Evolutionary conservation across 2,329 filamentous ascomycete species (phyloP), one percentile per base, ranked within the genome.

Genomic region (Aspergillus tamarii): DNA sequence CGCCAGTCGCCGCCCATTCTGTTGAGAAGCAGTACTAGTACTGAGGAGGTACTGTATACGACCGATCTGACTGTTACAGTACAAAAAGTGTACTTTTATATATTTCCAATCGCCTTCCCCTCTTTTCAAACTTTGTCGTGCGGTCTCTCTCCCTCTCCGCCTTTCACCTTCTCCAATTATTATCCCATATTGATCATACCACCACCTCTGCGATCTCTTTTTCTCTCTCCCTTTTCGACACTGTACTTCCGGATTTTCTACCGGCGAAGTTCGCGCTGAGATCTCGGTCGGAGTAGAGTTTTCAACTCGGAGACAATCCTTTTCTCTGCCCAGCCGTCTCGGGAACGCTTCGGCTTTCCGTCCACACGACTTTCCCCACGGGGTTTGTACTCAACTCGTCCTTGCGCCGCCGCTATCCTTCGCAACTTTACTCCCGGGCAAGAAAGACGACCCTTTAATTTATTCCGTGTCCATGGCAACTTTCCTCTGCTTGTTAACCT

Each of bases 261-360:
- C 30, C 30, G n/a, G 19, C 7, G 32, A 21, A 16, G 2, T 55
- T 36, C 14, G n/a, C 14, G 16, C 14, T 39, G n/a, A 12, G 12
- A 3, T 54, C 11, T 26, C 34, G 32, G 30, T 39, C 52, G 34
- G 34, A 39, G 32, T 16, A n/a, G 14, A 26, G 21, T 55, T 26
- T 55, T n/a, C 4, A 39, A 7, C 16, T 39, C 52, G n/a, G 52
- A 26, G 34, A 34, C 30, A 16, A 55, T 23, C 9, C 30, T 39
- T 39, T 55, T 39, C 48, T 52, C 32, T 36, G 52, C 8, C 30
- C 16, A 54, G 28, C 52, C 32, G 52, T 55, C 32, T 39, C 52
- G 52, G 52, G 52, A 55, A 55, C 52, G 30, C n/a, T 55, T 55
- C 52, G 52, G 52, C 52, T 55, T 55, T 55, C 52, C 52, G 52